phyloP scores from a whole-genome alignment of 371 early-diverging fungal genomes.

The Chytridium lagenaria region DNA sequence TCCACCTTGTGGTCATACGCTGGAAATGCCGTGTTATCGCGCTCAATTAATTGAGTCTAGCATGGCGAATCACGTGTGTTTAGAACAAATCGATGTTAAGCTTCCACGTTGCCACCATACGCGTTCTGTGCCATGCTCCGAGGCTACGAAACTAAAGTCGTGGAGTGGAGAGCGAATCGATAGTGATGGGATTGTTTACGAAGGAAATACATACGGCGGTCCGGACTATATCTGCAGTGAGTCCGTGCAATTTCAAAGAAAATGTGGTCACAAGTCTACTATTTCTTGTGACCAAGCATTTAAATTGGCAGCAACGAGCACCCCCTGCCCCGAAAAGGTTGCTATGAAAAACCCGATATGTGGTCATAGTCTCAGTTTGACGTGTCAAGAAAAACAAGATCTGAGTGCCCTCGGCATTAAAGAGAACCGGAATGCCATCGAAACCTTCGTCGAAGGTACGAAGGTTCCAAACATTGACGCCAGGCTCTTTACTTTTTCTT shows the following conservation, averaged over 20 bases:
- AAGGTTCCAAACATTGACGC: background rate
- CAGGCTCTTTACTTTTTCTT: background rate
- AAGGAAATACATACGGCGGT: slow-evolving; percentile 28
- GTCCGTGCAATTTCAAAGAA: slow-evolving; percentile 10
- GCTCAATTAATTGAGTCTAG: background rate
- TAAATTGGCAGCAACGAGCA: background rate
- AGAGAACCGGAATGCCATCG: background rate
- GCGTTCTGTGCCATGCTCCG: slow-evolving; percentile 30
- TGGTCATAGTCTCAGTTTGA: slow-evolving; percentile 44
- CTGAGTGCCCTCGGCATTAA: background rate
- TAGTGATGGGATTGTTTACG: slow-evolving; percentile 15
- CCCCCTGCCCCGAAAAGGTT: slow-evolving; percentile 17
- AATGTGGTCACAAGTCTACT: slow-evolving; percentile 26
- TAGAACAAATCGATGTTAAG: slow-evolving; percentile 9
- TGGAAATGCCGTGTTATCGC: slow-evolving; percentile 23
- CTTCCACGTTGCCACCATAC: slow-evolving; percentile 34
- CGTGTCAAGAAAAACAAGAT: background rate
- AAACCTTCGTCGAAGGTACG: slow-evolving; percentile 6
- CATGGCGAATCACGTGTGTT: slow-evolving; percentile 15
- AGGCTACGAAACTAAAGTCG: slow-evolving; percentile 69
- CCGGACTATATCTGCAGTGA: slow-evolving; percentile 27
- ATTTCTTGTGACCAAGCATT: slow-evolving; percentile 31
- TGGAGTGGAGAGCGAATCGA: slow-evolving; percentile 67
- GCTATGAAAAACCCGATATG: background rate
- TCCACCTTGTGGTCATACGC: slow-evolving; percentile 33